Percentiles rank a stretch among this genome's conserved stretches.
phyloP scores from a whole-genome alignment of 2,329 filamentous ascomycete genomes.

The Hymenoscyphus albidus region DNA sequence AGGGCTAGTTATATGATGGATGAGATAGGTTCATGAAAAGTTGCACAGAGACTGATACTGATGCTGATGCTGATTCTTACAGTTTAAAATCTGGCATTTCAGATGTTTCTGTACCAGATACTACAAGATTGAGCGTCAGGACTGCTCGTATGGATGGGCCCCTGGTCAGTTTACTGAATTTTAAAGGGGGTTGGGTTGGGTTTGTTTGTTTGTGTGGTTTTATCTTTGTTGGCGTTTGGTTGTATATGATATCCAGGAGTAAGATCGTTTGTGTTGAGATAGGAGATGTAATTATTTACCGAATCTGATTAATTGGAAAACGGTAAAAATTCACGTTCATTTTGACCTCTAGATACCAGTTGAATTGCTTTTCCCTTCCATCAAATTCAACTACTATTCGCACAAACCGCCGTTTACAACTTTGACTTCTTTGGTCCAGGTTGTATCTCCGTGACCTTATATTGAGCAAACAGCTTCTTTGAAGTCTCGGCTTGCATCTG shows the following conservation, averaged over 20 bases:
- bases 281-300: too few relatives aligned
- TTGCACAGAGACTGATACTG: not conserved
- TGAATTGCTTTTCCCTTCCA: not conserved
- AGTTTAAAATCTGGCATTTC: conserved; percentile 1
- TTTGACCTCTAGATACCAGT: not conserved
- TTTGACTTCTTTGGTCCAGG: conserved; percentile 28
- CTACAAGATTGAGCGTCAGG: not conserved
- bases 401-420: conserved; percentile 29
- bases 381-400: conserved; percentile 1
- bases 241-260: too few relatives aligned
- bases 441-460: conserved; percentile 42
- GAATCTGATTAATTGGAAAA: too few relatives aligned
- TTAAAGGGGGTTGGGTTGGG: not conserved
- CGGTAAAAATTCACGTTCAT: too few relatives aligned
- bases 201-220: not conserved
- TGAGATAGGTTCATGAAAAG: too few relatives aligned
- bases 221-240: not conserved
- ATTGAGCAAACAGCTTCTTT: conserved; percentile 60
- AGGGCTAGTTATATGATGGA: too few relatives aligned
- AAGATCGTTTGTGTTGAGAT: too few relatives aligned
- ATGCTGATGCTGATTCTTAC: not conserved
- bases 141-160: conserved; percentile 1
- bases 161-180: not conserved
- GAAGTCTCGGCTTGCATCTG: conserved; percentile 61
- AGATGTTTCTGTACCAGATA: not conserved